Base-by-base conservation (phyloP, 169 alveolate species). In the Eimeria sp. region DNA sequence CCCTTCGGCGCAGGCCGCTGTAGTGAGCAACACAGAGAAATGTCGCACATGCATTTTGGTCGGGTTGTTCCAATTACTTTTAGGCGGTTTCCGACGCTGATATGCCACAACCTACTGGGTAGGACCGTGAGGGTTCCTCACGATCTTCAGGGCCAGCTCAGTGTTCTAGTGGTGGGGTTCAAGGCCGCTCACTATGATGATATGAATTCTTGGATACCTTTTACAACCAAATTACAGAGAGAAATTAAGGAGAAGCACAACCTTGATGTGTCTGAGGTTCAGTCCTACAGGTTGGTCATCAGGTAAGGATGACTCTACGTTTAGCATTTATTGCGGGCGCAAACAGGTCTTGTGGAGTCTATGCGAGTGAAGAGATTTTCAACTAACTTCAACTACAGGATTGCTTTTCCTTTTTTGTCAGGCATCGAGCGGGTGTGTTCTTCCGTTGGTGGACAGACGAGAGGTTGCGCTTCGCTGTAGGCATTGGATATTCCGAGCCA, bases 11-110 rank as follows among this genome's bases (percentile, higher is more conserved):
- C 9, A 13, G 18, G 34, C 57, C 40, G 83, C 57, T 73, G 57
- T 40, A 16, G 16, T 47, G 65, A 47, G 65, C 45, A 22, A 25
- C 45, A 9, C 61, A 7, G 65, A 63, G 57, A 61, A 40, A 93
- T 93, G 96, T 61, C 96, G 86, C 70, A 82, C 45, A 30, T 72
- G 78, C 96, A 93, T 27, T 93, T 93, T 93, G 96, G 96, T 11
- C 76, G 96, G 49, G 80, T 82, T 4, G 89, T 93, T 40, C 96
- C 96, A 30, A 78, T 93, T 65, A 83, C 54, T 18, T 93, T 93
- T 51, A 73, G 96, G 84, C 91, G 92, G 14, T 93, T 93, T 65
- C 96, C 96, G 4, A 2, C 86, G 47, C 58, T 93, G 67, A 43
- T 63, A 6, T 73, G 88, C 84, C 93, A 34, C 43, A 51, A 58